Percentiles rank a stretch among this genome's conserved stretches.
Conservation (phyloP, 2,329 filamentous ascomycete genomes). For the Niveomyces coronatus region DNA sequence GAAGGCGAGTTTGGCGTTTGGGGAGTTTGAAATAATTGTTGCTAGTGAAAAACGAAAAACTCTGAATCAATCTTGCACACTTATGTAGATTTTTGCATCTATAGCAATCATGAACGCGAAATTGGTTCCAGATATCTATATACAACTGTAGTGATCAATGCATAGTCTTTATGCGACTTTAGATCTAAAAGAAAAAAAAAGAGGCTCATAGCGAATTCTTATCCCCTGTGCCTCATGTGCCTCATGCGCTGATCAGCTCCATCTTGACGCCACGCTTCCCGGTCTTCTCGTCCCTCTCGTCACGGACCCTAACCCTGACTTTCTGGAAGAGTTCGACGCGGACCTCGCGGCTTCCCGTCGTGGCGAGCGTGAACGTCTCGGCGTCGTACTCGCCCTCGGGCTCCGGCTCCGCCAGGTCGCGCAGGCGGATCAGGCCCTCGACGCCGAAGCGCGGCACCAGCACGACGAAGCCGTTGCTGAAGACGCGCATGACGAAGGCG, state of each 20-base stretch:
- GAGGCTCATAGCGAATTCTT: too few species aligned
- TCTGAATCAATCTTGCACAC: conserved; percentile 7
- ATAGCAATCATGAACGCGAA: conserved; percentile 2
- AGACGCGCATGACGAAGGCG: conserved; percentile 93
- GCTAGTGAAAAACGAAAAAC: conserved; percentile 9
- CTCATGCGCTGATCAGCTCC: conserved; percentile 42
- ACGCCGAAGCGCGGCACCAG: conserved; percentile 94
- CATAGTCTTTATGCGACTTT: too few species aligned
- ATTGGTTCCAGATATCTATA: neutral
- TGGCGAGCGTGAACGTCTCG: conserved; percentile 69
- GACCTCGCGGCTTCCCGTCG: conserved; percentile 43
- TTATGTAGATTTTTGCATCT: conserved; percentile 7
- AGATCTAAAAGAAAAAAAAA: too few species aligned
- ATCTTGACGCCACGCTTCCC: conserved; percentile 88
- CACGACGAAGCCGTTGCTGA: conserved; percentile 94
- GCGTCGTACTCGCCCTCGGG: conserved; percentile 76
- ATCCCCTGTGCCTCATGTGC: conserved; percentile 1
- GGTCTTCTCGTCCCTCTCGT: conserved; percentile 90
- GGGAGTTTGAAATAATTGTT: conserved; percentile 4
- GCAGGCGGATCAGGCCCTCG: conserved; percentile 77
- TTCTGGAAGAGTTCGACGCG: conserved; percentile 83
- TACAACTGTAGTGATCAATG: neutral
- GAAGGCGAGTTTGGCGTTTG: conserved; percentile 14
- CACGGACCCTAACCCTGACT: conserved; percentile 78
- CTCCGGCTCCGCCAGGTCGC: conserved; percentile 69